phyloP scores from a whole-genome alignment of 768 basidiomycete species.

The Arthromyces matolae region DNA sequence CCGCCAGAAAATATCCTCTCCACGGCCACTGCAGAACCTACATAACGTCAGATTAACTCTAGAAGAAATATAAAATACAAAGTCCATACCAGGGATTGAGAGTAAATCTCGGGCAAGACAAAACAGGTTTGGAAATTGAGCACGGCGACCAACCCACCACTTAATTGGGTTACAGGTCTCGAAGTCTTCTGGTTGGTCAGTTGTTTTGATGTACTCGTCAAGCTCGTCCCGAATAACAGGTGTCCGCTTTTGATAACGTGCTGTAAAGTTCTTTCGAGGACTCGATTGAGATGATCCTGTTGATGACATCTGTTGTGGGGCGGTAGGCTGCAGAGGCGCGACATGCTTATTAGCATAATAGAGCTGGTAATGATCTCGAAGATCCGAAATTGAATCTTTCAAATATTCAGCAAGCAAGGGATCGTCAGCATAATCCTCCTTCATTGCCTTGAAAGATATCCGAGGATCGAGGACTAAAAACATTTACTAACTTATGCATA shows the following conservation, averaged over 20 bases:
- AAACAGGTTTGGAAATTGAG: constrained; percentile 19
- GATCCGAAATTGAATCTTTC: constrained; percentile 4
- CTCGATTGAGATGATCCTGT: not conserved
- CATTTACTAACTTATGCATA: not conserved
- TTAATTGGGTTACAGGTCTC: constrained; percentile 23
- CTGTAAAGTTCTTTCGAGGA: not conserved
- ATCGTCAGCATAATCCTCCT: constrained; percentile 20
- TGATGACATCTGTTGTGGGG: not conserved
- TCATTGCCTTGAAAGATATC: constrained; percentile 20
- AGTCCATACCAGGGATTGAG: constrained; percentile 19
- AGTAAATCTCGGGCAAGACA: constrained; percentile 17
- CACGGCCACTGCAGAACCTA: constrained; percentile 22
- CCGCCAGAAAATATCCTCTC: constrained; percentile 20
- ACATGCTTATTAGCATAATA: constrained; percentile 3
- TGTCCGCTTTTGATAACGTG: not conserved
- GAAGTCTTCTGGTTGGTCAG: constrained; percentile 24
- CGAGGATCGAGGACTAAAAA: constrained; percentile 28
- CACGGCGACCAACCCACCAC: not conserved
- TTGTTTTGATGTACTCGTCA: constrained; percentile 21
- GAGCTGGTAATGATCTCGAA: constrained; percentile 4
- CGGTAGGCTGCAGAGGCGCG: not conserved
- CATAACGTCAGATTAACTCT: not conserved
- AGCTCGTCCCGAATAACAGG: constrained; percentile 19
- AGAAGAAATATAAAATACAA: not conserved
- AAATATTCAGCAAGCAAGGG: constrained; percentile 9